Evolutionary conservation across 345 rosid species (phyloP).

Genomic region (Camelina sativa): DNA sequence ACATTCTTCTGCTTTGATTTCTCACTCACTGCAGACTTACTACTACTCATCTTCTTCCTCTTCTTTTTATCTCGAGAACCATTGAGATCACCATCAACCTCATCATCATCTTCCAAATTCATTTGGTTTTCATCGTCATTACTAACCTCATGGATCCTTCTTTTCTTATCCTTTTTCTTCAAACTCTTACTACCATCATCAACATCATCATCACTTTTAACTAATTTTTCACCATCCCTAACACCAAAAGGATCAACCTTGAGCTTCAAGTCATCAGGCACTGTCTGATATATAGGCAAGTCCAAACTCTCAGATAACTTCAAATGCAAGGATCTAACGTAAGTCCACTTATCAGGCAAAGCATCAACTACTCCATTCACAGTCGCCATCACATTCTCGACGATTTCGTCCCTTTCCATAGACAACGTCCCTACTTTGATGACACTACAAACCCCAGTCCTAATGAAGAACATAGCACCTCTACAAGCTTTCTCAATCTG

Average conservation of each 20-base stretch:
- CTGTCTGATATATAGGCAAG: conserved; percentile 61
- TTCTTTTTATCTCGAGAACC: conserved; percentile 35
- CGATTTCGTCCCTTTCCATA: conserved; percentile 50
- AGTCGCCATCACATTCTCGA: conserved; percentile 60
- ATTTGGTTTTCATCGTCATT: conserved; percentile 38
- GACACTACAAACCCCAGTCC: conserved; percentile 68
- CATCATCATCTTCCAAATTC: conserved; percentile 24
- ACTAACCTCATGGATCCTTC: conserved; percentile 71
- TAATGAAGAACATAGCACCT: conserved; percentile 61
- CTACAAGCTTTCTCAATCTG: conserved; percentile 62
- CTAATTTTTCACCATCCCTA: conserved; percentile 20
- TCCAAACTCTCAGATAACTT: conserved; percentile 71
- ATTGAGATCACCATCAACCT: conserved; percentile 18
- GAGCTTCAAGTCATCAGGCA: conserved; percentile 59
- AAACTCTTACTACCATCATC: conserved; percentile 24
- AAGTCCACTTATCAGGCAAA: conserved; percentile 69
- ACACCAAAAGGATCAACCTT: conserved; percentile 50
- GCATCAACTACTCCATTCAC: conserved; percentile 58
- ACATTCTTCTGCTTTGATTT: neutral
- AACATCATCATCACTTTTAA: conserved; percentile 9
- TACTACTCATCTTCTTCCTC: conserved; percentile 20
- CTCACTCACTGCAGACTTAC: neutral
- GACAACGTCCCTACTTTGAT: conserved; percentile 65
- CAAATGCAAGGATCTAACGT: conserved; percentile 66
- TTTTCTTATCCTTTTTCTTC: conserved; percentile 57